These are phyloP conservation scores for Pythium monospermum DNA, from an alignment of 352 stramenopile genomes.

Conservation along the genomic window DNA sequence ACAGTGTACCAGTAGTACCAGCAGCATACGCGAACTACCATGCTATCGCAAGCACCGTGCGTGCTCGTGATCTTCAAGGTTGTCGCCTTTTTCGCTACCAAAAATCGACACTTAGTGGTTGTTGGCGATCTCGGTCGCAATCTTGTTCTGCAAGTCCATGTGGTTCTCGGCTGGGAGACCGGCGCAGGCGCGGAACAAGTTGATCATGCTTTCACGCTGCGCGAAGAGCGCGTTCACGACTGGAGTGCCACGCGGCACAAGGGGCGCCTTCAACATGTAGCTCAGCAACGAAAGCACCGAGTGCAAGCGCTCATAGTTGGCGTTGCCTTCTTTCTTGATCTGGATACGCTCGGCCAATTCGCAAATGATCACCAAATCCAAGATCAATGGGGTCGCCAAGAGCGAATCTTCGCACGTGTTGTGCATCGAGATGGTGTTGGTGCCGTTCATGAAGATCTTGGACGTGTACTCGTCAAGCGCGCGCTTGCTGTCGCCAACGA, in stretches of 20 bases:
- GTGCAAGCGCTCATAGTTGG: constrained; percentile 94
- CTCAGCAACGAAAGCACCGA: constrained; percentile 96
- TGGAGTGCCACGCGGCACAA: constrained; percentile 97
- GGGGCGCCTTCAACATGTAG: constrained; percentile 99
- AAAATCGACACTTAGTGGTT: constrained; percentile 35
- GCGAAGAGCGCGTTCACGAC: constrained; percentile 99
- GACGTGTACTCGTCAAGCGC: constrained; percentile 99
- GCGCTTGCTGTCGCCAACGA: constrained; percentile 98
- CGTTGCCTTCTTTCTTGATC: constrained; percentile 88
- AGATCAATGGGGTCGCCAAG: constrained; percentile 96
- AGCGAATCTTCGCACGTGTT: constrained; percentile 99
- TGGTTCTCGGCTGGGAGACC: constrained; percentile 96
- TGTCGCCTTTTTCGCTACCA: no score
- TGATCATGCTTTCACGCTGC: constrained; percentile 97
- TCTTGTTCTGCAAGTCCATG: constrained; percentile 97
- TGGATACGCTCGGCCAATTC: constrained; percentile 97
- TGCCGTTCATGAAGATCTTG: constrained; percentile 99
- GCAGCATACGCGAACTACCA: no score
- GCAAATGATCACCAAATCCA: constrained; percentile 97
- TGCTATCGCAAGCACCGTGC: no score
- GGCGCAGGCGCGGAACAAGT: constrained; percentile 97
- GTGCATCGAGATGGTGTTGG: constrained; percentile 99
- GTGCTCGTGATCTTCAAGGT: no score
- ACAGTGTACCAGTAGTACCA: no score
- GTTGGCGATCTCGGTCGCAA: constrained; percentile 75